These are phyloP conservation scores for Globisporangium spiculum DNA, from an alignment of 352 stramenopile genomes.

Conservation along the genomic window DNA sequence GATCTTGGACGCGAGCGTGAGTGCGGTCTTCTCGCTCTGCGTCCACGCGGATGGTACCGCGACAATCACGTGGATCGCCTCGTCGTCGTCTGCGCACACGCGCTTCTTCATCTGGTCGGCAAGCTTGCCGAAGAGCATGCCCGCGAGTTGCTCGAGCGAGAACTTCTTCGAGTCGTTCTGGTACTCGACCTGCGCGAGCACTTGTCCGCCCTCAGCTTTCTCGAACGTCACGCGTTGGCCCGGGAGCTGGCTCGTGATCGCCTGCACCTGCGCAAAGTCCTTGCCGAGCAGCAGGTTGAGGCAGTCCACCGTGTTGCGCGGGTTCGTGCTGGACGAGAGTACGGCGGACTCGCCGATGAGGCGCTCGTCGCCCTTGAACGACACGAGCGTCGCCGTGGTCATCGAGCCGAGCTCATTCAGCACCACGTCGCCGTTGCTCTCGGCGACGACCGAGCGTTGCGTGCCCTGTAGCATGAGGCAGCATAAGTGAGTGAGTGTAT, in stretches of 20 bases:
- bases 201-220: slow-evolving; percentile 22
- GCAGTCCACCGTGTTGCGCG: slow-evolving; percentile 73
- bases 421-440: slow-evolving; percentile 73
- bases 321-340: slow-evolving; percentile 81
- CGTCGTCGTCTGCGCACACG: slow-evolving; percentile 24
- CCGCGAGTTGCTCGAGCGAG: slow-evolving; percentile 68
- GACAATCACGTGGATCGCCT: slow-evolving; percentile 55
- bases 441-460: slow-evolving; percentile 74
- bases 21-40: slow-evolving; percentile 42
- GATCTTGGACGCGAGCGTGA: slow-evolving; percentile 53
- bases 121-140: slow-evolving; percentile 80
- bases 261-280: slow-evolving; percentile 39
- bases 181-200: slow-evolving; percentile 70
- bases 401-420: slow-evolving; percentile 88
- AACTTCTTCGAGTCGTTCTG: slow-evolving; percentile 40
- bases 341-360: slow-evolving; percentile 85
- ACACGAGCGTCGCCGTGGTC: slow-evolving; percentile 82
- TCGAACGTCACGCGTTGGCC: slow-evolving; percentile 52
- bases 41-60: slow-evolving; percentile 66
- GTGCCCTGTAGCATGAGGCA: slow-evolving; percentile 41
- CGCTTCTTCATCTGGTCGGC: slow-evolving; percentile 60
- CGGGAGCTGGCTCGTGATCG: slow-evolving; percentile 36
- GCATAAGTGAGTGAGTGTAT: slow-evolving; percentile 6
- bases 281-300: slow-evolving; percentile 70
- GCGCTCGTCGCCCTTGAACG: slow-evolving; percentile 86